Percentiles rank a stretch among this genome's conserved stretches.
These are phyloP conservation scores for Madurella fahalii DNA, from an alignment of 2,329 filamentous ascomycete genomes.

Conservation along the genomic window DNA sequence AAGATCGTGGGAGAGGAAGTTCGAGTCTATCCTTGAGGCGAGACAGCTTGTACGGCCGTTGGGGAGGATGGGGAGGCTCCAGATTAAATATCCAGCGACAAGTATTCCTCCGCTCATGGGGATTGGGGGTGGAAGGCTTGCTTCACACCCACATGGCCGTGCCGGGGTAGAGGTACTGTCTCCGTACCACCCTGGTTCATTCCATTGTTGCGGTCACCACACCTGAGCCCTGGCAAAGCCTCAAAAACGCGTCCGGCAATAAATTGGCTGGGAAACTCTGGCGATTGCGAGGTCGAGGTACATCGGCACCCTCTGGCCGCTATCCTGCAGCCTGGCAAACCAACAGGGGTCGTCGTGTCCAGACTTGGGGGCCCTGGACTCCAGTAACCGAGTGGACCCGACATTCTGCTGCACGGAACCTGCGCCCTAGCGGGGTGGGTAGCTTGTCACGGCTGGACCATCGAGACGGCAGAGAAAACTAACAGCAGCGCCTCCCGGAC, in stretches of 20 bases:
- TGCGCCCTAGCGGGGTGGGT: neutral
- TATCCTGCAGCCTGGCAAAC: constrained; percentile 24
- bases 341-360: constrained; percentile 11
- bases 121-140: constrained; percentile 14
- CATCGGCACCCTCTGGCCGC: neutral
- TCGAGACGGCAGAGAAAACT: neutral
- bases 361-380: neutral
- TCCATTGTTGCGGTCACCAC: constrained; percentile 4
- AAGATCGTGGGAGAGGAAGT: neutral
- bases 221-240: constrained; percentile 10
- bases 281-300: constrained; percentile 1
- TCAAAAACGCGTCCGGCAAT: constrained; percentile 8
- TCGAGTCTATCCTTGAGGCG: constrained; percentile 5
- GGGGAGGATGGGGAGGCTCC: constrained; percentile 16
- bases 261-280: constrained; percentile 1
- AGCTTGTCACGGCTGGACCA: neutral
- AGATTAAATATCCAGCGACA: constrained; percentile 22
- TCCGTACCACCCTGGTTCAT: neutral
- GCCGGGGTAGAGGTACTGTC: constrained; percentile 13
- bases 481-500: neutral
- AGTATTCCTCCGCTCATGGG: constrained; percentile 11
- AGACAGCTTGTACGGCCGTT: constrained; percentile 5
- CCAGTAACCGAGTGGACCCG: no score
- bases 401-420: constrained; percentile 15
- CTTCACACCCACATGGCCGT: constrained; percentile 18